Evolutionary conservation across 768 basidiomycete genomes (phyloP).

Genomic region (Cystofilobasidium macerans): DNA sequence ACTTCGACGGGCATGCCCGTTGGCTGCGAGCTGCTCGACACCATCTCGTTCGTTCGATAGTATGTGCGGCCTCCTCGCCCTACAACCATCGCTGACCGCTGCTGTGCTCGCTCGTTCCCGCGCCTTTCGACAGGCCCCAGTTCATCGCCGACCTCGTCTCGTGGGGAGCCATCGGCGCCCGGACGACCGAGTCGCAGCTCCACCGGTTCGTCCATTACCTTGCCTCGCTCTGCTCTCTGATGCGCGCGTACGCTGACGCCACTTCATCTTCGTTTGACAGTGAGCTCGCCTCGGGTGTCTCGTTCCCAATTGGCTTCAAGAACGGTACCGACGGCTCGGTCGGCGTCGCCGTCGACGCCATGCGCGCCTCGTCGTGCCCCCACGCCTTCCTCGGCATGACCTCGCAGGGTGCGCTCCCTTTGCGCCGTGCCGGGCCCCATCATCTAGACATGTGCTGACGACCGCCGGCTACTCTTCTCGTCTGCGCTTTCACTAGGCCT

Average conservation of each 20-base stretch:
- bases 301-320: slow-evolving; percentile 97
- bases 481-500: slow-evolving; percentile 40
- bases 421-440: background rate
- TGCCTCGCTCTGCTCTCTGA: background rate
- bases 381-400: slow-evolving; percentile 84
- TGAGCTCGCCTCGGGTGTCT: slow-evolving; percentile 67
- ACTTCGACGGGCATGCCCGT: slow-evolving; percentile 83
- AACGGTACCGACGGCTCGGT: slow-evolving; percentile 92
- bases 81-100: background rate
- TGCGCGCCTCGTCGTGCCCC: slow-evolving; percentile 79
- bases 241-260: background rate
- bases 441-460: background rate
- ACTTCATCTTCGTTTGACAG: background rate
- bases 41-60: slow-evolving; percentile 36
- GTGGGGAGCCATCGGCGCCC: slow-evolving; percentile 94
- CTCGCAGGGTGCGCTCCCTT: slow-evolving; percentile 37
- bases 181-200: slow-evolving; percentile 94
- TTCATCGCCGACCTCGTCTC: slow-evolving; percentile 47
- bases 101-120: background rate
- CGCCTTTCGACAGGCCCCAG: slow-evolving; percentile 16
- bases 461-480: background rate
- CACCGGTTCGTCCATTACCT: slow-evolving; percentile 66
- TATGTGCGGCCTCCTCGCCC: background rate
- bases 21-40: slow-evolving; percentile 83
- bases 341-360: slow-evolving; percentile 87